phyloP scores from a whole-genome alignment of 2,329 filamentous ascomycete genomes.

The Colletotrichum abscissum region DNA sequence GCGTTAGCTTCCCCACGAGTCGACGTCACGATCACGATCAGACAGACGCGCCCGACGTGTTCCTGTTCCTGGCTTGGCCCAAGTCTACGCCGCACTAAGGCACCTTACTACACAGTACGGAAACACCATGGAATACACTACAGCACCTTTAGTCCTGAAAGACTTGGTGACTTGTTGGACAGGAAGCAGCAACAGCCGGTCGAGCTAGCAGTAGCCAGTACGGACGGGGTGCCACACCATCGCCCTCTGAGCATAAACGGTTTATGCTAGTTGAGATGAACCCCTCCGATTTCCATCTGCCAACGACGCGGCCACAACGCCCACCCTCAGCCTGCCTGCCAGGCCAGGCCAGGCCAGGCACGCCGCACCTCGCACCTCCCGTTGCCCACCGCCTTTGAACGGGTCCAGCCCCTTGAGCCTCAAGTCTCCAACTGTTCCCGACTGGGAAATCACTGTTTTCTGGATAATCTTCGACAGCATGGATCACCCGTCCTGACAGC shows the following conservation, averaged over 20 bases:
- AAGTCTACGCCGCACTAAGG: neutral
- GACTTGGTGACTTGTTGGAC: neutral
- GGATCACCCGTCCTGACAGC: conserved; percentile 29
- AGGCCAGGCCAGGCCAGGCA: neutral
- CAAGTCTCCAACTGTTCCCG: conserved; percentile 22
- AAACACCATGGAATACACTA: too few species aligned
- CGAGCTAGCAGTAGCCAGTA: neutral
- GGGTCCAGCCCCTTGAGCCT: conserved; percentile 30
- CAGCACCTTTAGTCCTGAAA: neutral
- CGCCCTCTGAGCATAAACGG: conserved; percentile 13
- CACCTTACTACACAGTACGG: neutral
- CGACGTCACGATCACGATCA: conserved; percentile 26
- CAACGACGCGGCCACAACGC: conserved; percentile 6
- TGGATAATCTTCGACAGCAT: conserved; percentile 30
- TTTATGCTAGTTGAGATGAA: conserved; percentile 25
- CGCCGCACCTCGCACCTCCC: conserved; percentile 24
- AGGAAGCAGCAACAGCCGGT: neutral
- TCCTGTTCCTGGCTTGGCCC: conserved; percentile 23
- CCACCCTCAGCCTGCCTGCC: conserved; percentile 4
- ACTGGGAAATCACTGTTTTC: conserved; percentile 24
- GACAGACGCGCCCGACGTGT: conserved; percentile 4
- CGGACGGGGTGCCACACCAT: neutral
- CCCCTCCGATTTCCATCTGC: conserved; percentile 1
- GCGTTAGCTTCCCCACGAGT: conserved; percentile 3
- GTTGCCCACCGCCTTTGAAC: neutral